Base-by-base conservation (phyloP, 495 filamentous ascomycete genomes). In the Apodospora peruviana region DNA sequence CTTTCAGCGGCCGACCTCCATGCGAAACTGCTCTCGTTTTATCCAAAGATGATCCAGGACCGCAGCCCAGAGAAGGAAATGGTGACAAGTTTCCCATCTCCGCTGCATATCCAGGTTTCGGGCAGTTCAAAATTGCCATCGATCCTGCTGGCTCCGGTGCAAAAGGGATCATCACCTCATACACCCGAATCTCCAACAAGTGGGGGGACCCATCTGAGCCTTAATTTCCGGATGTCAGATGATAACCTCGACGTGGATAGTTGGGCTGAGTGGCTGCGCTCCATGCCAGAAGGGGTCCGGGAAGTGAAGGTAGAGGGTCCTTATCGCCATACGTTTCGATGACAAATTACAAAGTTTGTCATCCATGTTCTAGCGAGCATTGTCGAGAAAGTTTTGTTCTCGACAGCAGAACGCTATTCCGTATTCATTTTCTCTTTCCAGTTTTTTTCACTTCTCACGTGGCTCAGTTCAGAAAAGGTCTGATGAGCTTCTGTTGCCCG, bases 221-320 rank as follows among this genome's bases (percentile, higher is more conserved):
- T 76, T n/a, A 68, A 70, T 42, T 68, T 76, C 57, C 55, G 65
- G 23, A 46, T 76, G 37, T 61, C 67, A 5, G 66, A 71, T 23
- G 71, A 71, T 5, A 51, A 56, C 25, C 52, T 69, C 52, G 66
- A 64, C 50, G 41, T 64, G 32, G 73, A 74, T 29, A 66, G 51
- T 46, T 74, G 71, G 73, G 60, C 64, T 44, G 73, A 76, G 54
- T 76, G 71, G 69, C 59, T 76, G 45, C 67, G 73, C n/a, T 65
- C 61, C 50, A 71, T 76, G 68, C 73, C 73, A 24, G 69, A 68
- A 51, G 70, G 68, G n/a, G 65, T 76, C 58, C 61, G 47, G 52
- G 73, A 74, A 39, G 62, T 72, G 22, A 71, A 68, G 58, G 66
- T 73, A 42, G 70, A 76, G 20, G 65, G 70, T 27, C 71, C 71